Base-by-base conservation (phyloP, 352 stramenopile species). In the Pythium myriotylum region DNA sequence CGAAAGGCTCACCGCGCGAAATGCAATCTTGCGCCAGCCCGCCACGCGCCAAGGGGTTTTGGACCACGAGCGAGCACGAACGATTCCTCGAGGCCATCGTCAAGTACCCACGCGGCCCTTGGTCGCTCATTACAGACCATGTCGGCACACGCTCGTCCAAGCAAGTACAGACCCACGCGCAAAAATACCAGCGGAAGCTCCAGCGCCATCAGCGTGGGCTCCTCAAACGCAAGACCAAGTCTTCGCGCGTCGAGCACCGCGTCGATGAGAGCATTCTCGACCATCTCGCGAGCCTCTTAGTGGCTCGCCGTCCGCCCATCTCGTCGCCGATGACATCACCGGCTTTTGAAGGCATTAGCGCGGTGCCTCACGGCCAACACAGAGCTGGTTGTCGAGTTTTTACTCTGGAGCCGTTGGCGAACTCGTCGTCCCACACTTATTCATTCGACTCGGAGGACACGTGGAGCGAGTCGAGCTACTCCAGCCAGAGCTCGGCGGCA, bases 121-220 rank as follows among this genome's bases (percentile, higher is more conserved):
- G 83, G 83, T 79, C 73, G 45, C 76, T 77, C 23, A 92, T 92
- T 52, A 78, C 84, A 3, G 76, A 74, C 37, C 77, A 85, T 63
- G 77, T 92, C 17, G 79, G 78, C 56, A 90, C 84, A 59, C 77
- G 81, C n/a, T 88, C 81, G 13, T 86, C 88, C 63, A 89, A 88
- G 67, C 84, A 92, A 63, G 78, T 91, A 51, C 84, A 90, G 63
- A 91, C 84, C 7, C 84, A 92, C 50, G 84, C 84, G 24, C 84
- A 92, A 55, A 92, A 92, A 67, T 92, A 92, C 64, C 81, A 89
- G 54, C 79, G 90, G 59, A 92, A 92, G 64, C 82, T 92, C 37
- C 77, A 84, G 62, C 82, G 82, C 37, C 83, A 83, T 26, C 73
- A 80, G n/a, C 42, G 60, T 20, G 62, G 60, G 20, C 54, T 64